phyloP scores from a whole-genome alignment of 75 land plant species.

The Picea glauca region DNA sequence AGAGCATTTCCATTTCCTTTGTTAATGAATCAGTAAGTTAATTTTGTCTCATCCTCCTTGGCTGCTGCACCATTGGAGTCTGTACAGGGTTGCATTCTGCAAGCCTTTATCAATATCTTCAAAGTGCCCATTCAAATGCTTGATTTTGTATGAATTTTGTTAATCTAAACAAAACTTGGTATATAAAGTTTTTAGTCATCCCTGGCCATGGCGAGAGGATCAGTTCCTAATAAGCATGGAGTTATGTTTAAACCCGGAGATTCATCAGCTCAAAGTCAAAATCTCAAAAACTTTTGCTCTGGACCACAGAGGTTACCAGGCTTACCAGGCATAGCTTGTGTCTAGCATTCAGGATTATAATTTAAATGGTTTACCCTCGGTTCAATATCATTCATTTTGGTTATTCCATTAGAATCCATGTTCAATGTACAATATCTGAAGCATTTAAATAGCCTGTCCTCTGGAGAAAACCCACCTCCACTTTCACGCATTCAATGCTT shows the following conservation, averaged over 20 bases:
- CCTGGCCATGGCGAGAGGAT: not conserved
- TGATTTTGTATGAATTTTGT: constrained; percentile 9
- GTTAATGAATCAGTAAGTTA: constrained; percentile 6
- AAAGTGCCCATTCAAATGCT: not conserved
- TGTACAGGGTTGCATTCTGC: not conserved
- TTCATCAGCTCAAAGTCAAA: not conserved
- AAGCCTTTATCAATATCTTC: not conserved
- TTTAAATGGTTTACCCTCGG: not conserved
- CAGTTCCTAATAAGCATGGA: not conserved
- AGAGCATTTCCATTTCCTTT: constrained; percentile 3
- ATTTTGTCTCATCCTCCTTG: not conserved
- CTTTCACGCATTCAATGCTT: too few relatives aligned
- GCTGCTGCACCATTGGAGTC: not conserved
- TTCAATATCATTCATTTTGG: not conserved
- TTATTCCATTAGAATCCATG: not conserved
- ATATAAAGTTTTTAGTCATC: not conserved
- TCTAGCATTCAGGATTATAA: not conserved
- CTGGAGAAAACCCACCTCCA: too few relatives aligned
- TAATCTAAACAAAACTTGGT: not conserved
- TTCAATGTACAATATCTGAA: too few relatives aligned
- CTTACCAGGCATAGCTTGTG: not conserved
- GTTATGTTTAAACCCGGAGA: not conserved
- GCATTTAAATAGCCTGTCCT: too few relatives aligned
- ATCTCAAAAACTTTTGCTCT: not conserved
- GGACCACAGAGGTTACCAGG: not conserved